phyloP scores from a whole-genome alignment of 768 basidiomycete species.

The Leccinellum luteum region DNA sequence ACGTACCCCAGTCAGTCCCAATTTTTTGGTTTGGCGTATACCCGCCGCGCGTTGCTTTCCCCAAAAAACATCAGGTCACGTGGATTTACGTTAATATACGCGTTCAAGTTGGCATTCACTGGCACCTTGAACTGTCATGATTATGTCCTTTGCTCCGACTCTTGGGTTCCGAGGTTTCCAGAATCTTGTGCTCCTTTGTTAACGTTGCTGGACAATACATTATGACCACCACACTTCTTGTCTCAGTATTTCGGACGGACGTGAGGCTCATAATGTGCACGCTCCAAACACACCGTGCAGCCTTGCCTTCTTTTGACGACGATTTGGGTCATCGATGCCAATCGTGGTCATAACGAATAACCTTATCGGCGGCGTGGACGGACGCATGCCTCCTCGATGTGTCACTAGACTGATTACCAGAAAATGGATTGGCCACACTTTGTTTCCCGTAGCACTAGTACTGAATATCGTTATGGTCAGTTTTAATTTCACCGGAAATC shows the following conservation, averaged over 20 bases:
- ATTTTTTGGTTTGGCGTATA: conserved; percentile 27
- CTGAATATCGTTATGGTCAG: not conserved
- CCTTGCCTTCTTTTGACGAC: conserved; percentile 3
- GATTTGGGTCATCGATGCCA: conserved; percentile 25
- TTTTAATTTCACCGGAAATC: not conserved
- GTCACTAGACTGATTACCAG: not conserved
- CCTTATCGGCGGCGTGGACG: conserved; percentile 18
- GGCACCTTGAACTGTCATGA: not conserved
- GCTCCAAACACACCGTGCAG: conserved; percentile 10
- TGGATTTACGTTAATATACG: conserved; percentile 26
- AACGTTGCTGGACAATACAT: not conserved
- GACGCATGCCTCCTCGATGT: conserved; percentile 13
- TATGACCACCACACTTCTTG: not conserved
- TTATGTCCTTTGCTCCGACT: not conserved
- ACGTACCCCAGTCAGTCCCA: conserved; percentile 33
- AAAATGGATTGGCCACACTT: not conserved
- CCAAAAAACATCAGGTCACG: conserved; percentile 31
- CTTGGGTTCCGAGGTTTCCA: not conserved
- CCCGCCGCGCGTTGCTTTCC: conserved; percentile 19
- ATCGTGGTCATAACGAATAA: conserved; percentile 22
- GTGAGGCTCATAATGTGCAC: conserved; percentile 9
- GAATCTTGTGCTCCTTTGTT: not conserved
- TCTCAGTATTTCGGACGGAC: not conserved
- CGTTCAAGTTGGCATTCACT: not conserved
- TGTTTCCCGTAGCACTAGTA: not conserved